These are phyloP conservation scores for Calonectria hawksworthii DNA, from an alignment of 2,329 filamentous ascomycete genomes.

Conservation along the genomic window DNA sequence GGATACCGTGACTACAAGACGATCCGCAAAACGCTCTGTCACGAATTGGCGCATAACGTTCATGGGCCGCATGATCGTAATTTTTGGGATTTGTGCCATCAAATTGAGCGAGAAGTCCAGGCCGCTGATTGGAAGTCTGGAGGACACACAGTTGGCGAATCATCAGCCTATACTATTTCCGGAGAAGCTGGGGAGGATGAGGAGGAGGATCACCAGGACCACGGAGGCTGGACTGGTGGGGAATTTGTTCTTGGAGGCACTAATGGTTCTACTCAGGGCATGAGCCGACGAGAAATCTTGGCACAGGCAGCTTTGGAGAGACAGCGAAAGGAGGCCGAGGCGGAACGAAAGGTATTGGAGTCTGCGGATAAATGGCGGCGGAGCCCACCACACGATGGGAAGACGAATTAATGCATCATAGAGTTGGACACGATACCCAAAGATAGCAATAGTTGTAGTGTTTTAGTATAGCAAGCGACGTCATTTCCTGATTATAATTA, in stretches of 20 bases:
- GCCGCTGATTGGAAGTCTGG: constrained; percentile 82
- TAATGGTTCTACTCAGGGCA: constrained; percentile 57
- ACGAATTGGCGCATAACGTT: constrained; percentile 95
- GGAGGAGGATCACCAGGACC: constrained; percentile 73
- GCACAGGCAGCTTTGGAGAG: constrained; percentile 64
- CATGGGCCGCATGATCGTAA: constrained; percentile 84
- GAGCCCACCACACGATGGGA: constrained; percentile 39
- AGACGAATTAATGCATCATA: constrained; percentile 38
- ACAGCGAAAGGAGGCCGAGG: constrained; percentile 50
- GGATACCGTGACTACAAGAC: constrained; percentile 94
- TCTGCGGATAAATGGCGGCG: constrained; percentile 48
- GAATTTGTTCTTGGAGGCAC: constrained; percentile 79
- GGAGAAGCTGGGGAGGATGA: constrained; percentile 65
- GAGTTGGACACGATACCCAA: background rate
- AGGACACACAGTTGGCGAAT: constrained; percentile 76
- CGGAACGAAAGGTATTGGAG: constrained; percentile 49
- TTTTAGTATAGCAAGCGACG: background rate
- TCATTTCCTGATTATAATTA: constrained; percentile 36
- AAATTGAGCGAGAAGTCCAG: constrained; percentile 90
- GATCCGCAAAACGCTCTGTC: constrained; percentile 92
- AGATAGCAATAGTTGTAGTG: background rate
- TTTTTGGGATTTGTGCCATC: constrained; percentile 91
- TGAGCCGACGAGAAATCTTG: constrained; percentile 81
- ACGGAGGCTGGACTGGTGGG: constrained; percentile 84
- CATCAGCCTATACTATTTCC: constrained; percentile 71